Evolutionary conservation across 148 eudicot genomes (phyloP).

Genomic region (Rhododendron simsii): DNA sequence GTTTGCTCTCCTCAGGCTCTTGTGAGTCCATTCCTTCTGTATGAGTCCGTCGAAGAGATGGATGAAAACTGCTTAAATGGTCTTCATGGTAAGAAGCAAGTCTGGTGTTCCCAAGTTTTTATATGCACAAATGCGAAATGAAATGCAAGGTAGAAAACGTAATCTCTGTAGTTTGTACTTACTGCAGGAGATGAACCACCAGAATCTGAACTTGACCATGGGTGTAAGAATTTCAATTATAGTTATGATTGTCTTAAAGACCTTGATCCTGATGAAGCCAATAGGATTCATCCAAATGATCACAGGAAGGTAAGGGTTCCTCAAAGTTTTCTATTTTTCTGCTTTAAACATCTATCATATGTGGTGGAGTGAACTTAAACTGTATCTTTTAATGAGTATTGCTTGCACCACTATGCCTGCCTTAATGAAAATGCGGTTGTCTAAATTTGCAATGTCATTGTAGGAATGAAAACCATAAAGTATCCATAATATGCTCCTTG

Average conservation of each 20-base stretch:
- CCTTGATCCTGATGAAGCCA: constrained; percentile 82
- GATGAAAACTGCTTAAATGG: constrained; percentile 34
- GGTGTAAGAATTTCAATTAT: constrained; percentile 20
- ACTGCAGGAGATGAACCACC: constrained; percentile 28
- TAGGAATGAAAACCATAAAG: neutral
- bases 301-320: constrained; percentile 57
- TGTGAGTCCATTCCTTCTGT: constrained; percentile 72
- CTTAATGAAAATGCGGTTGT: neutral
- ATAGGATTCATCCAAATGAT: constrained; percentile 93
- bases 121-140: neutral
- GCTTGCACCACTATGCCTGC: neutral
- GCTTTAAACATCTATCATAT: neutral
- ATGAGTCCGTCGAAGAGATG: constrained; percentile 52
- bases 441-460: neutral
- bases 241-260: constrained; percentile 31
- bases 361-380: neutral
- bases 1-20: constrained; percentile 59
- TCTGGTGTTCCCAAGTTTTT: neutral
- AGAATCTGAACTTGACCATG: constrained; percentile 27
- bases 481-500: neutral
- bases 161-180: neutral
- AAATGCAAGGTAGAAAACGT: neutral
- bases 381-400: neutral
- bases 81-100: constrained; percentile 40
- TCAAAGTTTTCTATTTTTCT: neutral